Base-by-base conservation (phyloP, 148 eudicot species). In the Camellia sinensis region DNA sequence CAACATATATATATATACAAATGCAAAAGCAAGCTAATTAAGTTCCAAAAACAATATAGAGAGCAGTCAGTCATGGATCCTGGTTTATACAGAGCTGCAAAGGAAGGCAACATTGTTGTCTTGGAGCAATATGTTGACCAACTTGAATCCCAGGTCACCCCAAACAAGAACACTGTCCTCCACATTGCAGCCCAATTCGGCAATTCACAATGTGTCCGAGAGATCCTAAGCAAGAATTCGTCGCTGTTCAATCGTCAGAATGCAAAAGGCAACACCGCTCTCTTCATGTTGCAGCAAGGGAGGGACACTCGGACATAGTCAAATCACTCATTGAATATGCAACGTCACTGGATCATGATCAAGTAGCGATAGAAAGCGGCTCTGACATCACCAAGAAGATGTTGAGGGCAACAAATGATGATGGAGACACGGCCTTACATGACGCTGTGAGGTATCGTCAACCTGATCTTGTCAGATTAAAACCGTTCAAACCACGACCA, bases 181-280 rank as follows among this genome's bases (percentile, higher is more conserved):
- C 80, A 77, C 17, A 53, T 77, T 48, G 54, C 80, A 37, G 37
- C 80, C n/a, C 80, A 48, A 65, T 77, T 77, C 29, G 72, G 71
- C 41, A 18, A 77, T 12, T n/a, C 60, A 1, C 46, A 65, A 41
- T 65, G 57, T 45, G 80, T 77, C 46, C 52, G 22, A 7, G 46
- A 66, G 54, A 66, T 66, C 52, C 60, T 77, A 17, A 77, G 10
- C 12, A 5, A 45, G 37, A 41, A n/a, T 6, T 67, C 71, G 0
- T 77, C 79, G 6, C n/a, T 77, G 72, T 21, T 37, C 18, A 13
- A 43, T 6, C 18, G 12, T 57, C 29, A 6, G 21, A 77, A 77
- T 52, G 45, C 57, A 0, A 54, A 65, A 14, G 72, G 72, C 2
- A 73, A 77, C 45, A 65, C 62, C 2, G 41, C 72, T 17, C 72